Percentiles rank a stretch among this genome's conserved stretches.
Conservation (phyloP, 108 stramenopile species). For the Licmophora abbreviata region DNA sequence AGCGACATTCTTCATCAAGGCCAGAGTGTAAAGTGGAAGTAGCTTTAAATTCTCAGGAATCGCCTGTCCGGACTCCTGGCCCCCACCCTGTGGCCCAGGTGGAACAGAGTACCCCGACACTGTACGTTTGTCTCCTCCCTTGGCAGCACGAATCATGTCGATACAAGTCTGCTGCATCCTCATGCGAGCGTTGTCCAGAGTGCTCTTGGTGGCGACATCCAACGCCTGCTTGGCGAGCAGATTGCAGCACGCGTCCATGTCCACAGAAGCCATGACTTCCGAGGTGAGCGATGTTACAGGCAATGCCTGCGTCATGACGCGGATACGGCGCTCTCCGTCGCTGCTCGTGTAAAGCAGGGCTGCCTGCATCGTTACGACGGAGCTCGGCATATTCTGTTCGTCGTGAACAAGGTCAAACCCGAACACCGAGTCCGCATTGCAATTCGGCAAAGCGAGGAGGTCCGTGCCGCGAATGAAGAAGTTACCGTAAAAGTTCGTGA, state of each 20-base stretch:
- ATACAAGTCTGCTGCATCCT: constrained; percentile 79
- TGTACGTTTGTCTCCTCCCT: constrained; percentile 63
- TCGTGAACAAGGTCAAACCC: constrained; percentile 92
- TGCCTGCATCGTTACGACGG: constrained; percentile 86
- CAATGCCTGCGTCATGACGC: constrained; percentile 92
- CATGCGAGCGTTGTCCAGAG: constrained; percentile 85
- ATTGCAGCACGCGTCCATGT: constrained; percentile 71
- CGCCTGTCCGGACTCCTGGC: constrained; percentile 35
- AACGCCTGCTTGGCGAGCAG: constrained; percentile 88
- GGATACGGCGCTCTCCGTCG: constrained; percentile 93
- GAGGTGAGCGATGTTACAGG: constrained; percentile 68
- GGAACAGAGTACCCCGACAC: constrained; percentile 64
- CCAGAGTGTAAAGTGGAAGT: constrained; percentile 93
- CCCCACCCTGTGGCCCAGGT: constrained; percentile 23
- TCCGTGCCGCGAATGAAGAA: constrained; percentile 95
- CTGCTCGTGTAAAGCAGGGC: constrained; percentile 96
- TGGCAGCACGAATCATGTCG: constrained; percentile 62
- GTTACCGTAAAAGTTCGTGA: constrained; percentile 95
- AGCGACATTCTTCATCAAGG: constrained; percentile 92
- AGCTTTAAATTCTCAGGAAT: constrained; percentile 76
- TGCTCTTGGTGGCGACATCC: constrained; percentile 80
- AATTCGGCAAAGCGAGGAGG: constrained; percentile 94
- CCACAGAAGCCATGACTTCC: constrained; percentile 76
- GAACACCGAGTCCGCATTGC: constrained; percentile 87
- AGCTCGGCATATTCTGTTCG: constrained; percentile 74